A percentile compares a stretch with the other conserved stretches of the same genome.
These are phyloP conservation scores for Leccinum rimulosum DNA, from an alignment of 768 basidiomycete genomes.

Conservation along the genomic window DNA sequence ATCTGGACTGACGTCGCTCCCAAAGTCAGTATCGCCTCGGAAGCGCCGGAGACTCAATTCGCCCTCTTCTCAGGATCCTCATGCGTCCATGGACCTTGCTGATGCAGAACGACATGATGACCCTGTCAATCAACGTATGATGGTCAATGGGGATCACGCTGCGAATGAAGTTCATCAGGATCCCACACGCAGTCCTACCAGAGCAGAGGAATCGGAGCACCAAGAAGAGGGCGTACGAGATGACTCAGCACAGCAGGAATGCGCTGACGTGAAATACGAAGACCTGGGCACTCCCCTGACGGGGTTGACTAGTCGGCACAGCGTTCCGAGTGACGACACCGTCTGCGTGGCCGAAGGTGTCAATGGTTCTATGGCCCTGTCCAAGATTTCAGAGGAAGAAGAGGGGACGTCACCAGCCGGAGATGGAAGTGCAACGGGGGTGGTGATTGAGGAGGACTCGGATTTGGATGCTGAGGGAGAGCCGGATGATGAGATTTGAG, in stretches of 20 bases:
- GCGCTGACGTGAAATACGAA: slow-evolving; percentile 47
- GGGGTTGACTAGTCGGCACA: slow-evolving; percentile 48
- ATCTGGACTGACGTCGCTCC: slow-evolving; percentile 9
- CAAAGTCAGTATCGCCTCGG: slow-evolving; percentile 30
- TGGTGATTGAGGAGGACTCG: slow-evolving; percentile 29
- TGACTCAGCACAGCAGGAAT: slow-evolving; percentile 9
- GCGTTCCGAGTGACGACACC: slow-evolving; percentile 58
- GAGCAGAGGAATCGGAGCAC: slow-evolving; percentile 1
- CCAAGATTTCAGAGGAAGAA: slow-evolving; percentile 23
- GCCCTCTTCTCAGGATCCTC: slow-evolving; percentile 27
- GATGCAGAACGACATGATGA: slow-evolving; percentile 5
- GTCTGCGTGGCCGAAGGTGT: slow-evolving; percentile 39
- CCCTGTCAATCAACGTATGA: slow-evolving; percentile 6
- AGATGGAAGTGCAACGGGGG: slow-evolving; percentile 6
- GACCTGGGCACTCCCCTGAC: slow-evolving; percentile 53
- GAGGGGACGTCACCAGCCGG: slow-evolving; percentile 7
- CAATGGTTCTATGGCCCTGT: slow-evolving; percentile 28
- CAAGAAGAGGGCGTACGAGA: slow-evolving; percentile 4
- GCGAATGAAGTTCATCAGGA: slow-evolving; percentile 16
- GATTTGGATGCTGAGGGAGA: slow-evolving; percentile 43
- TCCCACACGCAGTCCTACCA: slow-evolving; percentile 1
- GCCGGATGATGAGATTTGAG: slow-evolving; percentile 45
- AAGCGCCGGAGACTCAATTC: slow-evolving; percentile 48
- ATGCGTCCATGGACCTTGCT: slow-evolving; percentile 5
- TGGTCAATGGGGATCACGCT: slow-evolving; percentile 16